Percentiles rank a stretch among this genome's conserved stretches.
Evolutionary conservation across 164 flowering plant genomes (phyloP).

Genomic region (Santalum album): DNA sequence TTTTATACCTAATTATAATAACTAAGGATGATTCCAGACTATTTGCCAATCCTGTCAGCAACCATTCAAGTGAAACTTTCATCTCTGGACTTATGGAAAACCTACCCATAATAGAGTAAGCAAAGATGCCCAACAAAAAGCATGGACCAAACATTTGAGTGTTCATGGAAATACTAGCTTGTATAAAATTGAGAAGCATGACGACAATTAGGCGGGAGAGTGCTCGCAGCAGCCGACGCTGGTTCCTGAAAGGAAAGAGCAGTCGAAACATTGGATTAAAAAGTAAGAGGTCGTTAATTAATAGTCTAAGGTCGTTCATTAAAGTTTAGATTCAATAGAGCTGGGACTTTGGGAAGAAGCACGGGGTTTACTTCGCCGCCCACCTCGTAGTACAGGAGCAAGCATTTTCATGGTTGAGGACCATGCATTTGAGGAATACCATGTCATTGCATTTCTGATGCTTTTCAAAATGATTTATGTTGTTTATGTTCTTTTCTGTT

Average conservation of each 20-base stretch:
- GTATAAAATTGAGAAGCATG: slow-evolving; percentile 25
- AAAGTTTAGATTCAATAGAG: slow-evolving; percentile 79
- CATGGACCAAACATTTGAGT: slow-evolving; percentile 15
- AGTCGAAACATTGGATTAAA: slow-evolving; percentile 71
- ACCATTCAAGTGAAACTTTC: no score
- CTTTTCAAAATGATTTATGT: no score
- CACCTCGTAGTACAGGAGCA: slow-evolving; percentile 66
- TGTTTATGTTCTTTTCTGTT: no score
- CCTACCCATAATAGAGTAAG: slow-evolving; percentile 14
- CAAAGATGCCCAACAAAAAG: slow-evolving; percentile 17
- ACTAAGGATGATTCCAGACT: no score
- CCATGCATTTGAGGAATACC: slow-evolving; percentile 63
- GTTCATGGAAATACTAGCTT: slow-evolving; percentile 19
- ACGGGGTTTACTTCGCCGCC: slow-evolving; percentile 88
- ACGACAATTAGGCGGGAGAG: slow-evolving; percentile 18
- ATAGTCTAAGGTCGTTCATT: slow-evolving; percentile 71
- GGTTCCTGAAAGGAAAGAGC: slow-evolving; percentile 36
- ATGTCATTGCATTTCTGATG: no score
- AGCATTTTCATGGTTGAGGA: slow-evolving; percentile 50
- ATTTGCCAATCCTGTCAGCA: no score
- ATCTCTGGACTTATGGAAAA: slow-evolving; percentile 14
- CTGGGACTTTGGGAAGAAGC: slow-evolving; percentile 94
- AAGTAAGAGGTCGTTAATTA: slow-evolving; percentile 72
- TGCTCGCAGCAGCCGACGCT: slow-evolving; percentile 16
- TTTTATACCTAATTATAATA: background rate